A percentile compares a stretch with the other conserved stretches of the same genome.
Conservation (phyloP, 2,329 filamentous ascomycete genomes). For the Alternaria ethzedia region DNA sequence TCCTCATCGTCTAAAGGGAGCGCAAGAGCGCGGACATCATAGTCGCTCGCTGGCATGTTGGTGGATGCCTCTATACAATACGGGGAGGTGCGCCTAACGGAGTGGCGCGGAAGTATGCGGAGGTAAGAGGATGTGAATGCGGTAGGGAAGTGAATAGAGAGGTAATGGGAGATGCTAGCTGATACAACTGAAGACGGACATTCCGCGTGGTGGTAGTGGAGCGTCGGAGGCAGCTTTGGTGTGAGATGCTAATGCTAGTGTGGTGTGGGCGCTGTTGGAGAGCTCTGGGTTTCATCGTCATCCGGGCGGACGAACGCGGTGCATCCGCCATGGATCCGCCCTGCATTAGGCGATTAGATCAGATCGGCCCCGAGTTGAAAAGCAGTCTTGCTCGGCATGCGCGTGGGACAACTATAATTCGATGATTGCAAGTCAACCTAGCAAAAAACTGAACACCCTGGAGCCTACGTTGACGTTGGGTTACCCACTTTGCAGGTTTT, state of each 20-base stretch:
- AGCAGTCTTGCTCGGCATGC: not conserved
- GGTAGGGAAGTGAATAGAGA: not conserved
- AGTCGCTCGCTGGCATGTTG: slow-evolving; percentile 53
- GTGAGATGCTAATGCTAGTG: slow-evolving; percentile 21
- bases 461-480: no score
- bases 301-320: slow-evolving; percentile 21
- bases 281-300: slow-evolving; percentile 29
- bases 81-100: slow-evolving; percentile 8
- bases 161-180: slow-evolving; percentile 7
- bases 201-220: slow-evolving; percentile 9
- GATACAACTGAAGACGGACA: slow-evolving; percentile 9
- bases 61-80: not conserved
- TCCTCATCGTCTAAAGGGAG: slow-evolving; percentile 58
- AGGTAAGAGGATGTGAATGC: slow-evolving; percentile 2
- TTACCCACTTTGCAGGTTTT: no score
- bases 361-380: slow-evolving; percentile 1
- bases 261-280: slow-evolving; percentile 1
- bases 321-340: slow-evolving; percentile 12
- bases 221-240: slow-evolving; percentile 4
- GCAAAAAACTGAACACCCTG: no score
- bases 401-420: not conserved
- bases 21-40: slow-evolving; percentile 61
- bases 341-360: slow-evolving; percentile 14
- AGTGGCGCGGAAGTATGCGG: slow-evolving; percentile 20
- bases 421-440: not conserved